phyloP scores from a whole-genome alignment of 2,329 filamentous ascomycete species.

The Blastomyces silverae region DNA sequence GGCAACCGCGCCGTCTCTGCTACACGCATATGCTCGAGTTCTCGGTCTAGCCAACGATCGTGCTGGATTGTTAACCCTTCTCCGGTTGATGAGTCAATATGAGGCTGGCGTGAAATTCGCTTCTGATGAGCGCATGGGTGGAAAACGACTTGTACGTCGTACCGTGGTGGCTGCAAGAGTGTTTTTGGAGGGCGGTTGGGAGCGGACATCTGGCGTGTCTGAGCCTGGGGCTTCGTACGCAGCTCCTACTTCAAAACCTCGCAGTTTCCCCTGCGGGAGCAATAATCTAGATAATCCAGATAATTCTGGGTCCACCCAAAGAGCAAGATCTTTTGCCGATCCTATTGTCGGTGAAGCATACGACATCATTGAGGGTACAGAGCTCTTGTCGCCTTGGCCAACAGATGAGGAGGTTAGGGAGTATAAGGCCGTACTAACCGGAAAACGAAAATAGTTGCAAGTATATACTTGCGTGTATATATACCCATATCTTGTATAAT shows the following conservation, averaged over 20 bases:
- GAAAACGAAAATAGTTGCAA: conserved; percentile 1
- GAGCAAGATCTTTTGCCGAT: conserved; percentile 25
- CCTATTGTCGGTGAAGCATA: conserved; percentile 32
- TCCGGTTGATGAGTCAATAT: conserved; percentile 40
- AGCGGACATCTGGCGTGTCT: conserved; percentile 2
- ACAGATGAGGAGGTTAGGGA: conserved; percentile 36
- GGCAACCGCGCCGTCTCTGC: conserved; percentile 34
- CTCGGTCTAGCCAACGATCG: conserved; percentile 38
- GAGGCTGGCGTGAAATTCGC: conserved; percentile 30
- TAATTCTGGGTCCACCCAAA: background rate
- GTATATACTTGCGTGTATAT: background rate
- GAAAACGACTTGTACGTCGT: conserved; percentile 35
- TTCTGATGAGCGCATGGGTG: conserved; percentile 35
- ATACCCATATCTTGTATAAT: conserved; percentile 2
- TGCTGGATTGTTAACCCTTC: conserved; percentile 35
- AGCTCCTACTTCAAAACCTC: background rate
- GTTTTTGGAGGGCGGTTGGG: conserved; percentile 36
- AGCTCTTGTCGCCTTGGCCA: conserved; percentile 34
- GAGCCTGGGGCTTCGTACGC: background rate
- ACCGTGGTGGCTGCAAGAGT: conserved; percentile 37
- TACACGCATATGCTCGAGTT: conserved; percentile 40
- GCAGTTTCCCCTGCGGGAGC: too few species aligned
- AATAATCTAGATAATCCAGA: background rate
- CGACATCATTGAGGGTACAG: conserved; percentile 32
- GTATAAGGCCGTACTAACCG: conserved; percentile 26